These are phyloP conservation scores for Wickerhamomyces mucosus DNA, from an alignment of 805 yeast genomes.

Conservation along the genomic window DNA sequence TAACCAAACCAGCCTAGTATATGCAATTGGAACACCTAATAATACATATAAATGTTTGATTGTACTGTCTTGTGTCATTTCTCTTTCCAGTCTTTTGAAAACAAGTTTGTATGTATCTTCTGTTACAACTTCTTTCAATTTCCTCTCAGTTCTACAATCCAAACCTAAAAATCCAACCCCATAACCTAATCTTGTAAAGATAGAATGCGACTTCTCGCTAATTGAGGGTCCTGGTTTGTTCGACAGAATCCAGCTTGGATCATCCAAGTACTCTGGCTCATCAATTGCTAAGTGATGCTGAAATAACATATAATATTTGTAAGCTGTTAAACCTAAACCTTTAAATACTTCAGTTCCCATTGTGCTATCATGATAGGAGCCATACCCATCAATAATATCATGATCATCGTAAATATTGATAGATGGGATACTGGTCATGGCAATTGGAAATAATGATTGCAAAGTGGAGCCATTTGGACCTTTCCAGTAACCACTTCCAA, in stretches of 20 bases:
- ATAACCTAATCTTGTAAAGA: slow-evolving; percentile 66
- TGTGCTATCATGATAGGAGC: slow-evolving; percentile 71
- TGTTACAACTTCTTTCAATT: slow-evolving; percentile 44
- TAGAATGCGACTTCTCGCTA: slow-evolving; percentile 53
- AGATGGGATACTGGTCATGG: slow-evolving; percentile 77
- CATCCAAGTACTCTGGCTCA: slow-evolving; percentile 28
- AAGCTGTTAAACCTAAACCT: slow-evolving; percentile 72
- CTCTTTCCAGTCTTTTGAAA: slow-evolving; percentile 51
- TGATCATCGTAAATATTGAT: slow-evolving; percentile 90
- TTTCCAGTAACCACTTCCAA: slow-evolving; percentile 80
- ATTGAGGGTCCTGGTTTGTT: slow-evolving; percentile 57
- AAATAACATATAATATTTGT: slow-evolving; percentile 79
- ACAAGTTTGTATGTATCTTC: slow-evolving; percentile 46
- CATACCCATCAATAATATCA: slow-evolving; percentile 94
- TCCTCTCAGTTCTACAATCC: slow-evolving; percentile 91
- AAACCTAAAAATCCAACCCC: slow-evolving; percentile 66
- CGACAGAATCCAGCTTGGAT: slow-evolving; percentile 58
- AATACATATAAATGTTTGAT: slow-evolving; percentile 72
- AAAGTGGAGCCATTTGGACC: slow-evolving; percentile 57
- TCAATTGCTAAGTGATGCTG: slow-evolving; percentile 70
- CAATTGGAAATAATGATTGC: slow-evolving; percentile 60
- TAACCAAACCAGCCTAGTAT: slow-evolving; percentile 88
- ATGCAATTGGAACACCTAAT: slow-evolving; percentile 92
- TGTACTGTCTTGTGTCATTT: slow-evolving; percentile 38
- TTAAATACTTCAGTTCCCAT: slow-evolving; percentile 63